phyloP scores from a whole-genome alignment of 202 grass and related monocot genomes.

The Dendrocalamus latiflorus region DNA sequence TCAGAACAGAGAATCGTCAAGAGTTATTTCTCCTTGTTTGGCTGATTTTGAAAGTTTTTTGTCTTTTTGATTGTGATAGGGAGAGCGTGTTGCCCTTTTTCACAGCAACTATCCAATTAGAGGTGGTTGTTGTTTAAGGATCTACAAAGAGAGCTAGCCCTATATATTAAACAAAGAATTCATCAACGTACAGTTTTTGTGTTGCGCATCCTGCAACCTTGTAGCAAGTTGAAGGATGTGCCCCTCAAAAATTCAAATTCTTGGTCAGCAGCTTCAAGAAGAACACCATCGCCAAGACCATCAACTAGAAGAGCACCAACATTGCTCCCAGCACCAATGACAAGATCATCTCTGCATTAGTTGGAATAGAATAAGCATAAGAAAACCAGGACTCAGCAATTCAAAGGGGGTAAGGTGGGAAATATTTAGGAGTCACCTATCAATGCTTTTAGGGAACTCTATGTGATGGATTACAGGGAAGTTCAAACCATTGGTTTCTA shows the following conservation, averaged over 20 bases:
- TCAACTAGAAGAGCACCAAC: slow-evolving; percentile 91
- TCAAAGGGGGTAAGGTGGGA: not conserved
- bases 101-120: too few species aligned
- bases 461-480: slow-evolving; percentile 93
- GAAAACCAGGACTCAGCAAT: not conserved
- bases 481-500: slow-evolving; percentile 69
- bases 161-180: too few species aligned
- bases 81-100: too few species aligned
- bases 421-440: slow-evolving; percentile 45
- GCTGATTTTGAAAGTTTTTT: too few species aligned
- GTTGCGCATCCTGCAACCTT: too few species aligned
- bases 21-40: too few species aligned
- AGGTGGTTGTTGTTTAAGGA: too few species aligned
- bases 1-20: too few species aligned
- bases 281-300: slow-evolving; percentile 90
- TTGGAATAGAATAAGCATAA: slow-evolving; percentile 22
- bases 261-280: slow-evolving; percentile 71
- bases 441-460: slow-evolving; percentile 42
- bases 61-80: too few species aligned
- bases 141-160: too few species aligned
- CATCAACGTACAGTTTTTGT: too few species aligned
- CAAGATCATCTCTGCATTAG: slow-evolving; percentile 78
- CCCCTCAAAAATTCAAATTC: slow-evolving; percentile 77
- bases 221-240: slow-evolving; percentile 97
- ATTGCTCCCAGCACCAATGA: slow-evolving; percentile 81